Evolutionary conservation across 73 alveolate species (phyloP).

Genomic region (Uronychia binucleata): DNA sequence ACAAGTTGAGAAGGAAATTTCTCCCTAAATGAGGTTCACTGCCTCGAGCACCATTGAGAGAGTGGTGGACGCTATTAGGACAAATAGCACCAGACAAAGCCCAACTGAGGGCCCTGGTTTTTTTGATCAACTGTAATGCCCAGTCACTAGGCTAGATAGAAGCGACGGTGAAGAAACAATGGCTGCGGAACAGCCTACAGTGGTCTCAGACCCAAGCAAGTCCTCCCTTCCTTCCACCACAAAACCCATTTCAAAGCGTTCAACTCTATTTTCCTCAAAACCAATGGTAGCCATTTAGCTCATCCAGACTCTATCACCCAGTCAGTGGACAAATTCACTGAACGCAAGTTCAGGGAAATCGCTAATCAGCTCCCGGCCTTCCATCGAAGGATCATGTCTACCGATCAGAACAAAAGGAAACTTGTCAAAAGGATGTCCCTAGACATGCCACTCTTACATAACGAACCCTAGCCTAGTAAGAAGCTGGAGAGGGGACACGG

Average conservation of each 20-base stretch:
- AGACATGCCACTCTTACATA: no score
- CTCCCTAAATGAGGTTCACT: background rate
- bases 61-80: background rate
- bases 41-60: background rate
- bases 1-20: background rate
- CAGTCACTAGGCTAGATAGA: background rate
- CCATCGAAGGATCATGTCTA: background rate
- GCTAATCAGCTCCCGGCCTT: background rate
- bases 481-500: no score
- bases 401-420: background rate
- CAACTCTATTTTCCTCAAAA: background rate
- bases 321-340: background rate
- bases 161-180: background rate
- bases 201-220: background rate
- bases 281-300: background rate
- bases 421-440: no score
- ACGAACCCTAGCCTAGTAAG: no score
- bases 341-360: background rate
- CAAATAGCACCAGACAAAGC: background rate
- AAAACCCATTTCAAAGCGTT: background rate
- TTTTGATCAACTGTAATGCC: background rate
- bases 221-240: background rate
- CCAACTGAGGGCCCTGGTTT: background rate
- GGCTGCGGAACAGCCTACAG: background rate
- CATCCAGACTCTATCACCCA: background rate